These are phyloP conservation scores for Beta vulgaris DNA, from an alignment of 148 eudicot genomes.

Conservation along the genomic window DNA sequence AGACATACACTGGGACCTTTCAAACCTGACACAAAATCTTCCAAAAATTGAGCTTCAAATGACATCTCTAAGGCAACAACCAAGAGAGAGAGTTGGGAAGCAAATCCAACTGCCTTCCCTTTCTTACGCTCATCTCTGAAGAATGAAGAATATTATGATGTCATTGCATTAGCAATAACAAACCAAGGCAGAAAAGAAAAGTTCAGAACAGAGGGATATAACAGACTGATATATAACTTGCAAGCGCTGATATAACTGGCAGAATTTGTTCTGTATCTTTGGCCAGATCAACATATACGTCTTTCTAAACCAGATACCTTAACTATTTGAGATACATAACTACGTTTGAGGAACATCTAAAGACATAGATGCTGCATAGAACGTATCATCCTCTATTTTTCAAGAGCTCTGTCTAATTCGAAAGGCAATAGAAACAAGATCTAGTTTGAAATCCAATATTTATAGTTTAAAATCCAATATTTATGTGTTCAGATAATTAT, in stretches of 20 bases:
- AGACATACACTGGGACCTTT: slow-evolving; percentile 22
- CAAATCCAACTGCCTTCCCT: slow-evolving; percentile 69
- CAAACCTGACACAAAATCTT: slow-evolving; percentile 94
- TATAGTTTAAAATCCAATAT: background rate
- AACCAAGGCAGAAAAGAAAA: slow-evolving; percentile 2
- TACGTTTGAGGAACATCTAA: background rate
- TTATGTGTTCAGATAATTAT: background rate
- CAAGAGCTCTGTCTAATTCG: background rate
- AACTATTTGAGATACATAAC: background rate
- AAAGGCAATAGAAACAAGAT: background rate
- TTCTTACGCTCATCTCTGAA: slow-evolving; percentile 43
- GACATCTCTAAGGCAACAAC: slow-evolving; percentile 68
- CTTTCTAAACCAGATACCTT: background rate
- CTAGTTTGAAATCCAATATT: background rate
- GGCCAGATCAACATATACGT: background rate
- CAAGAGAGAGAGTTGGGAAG: slow-evolving; percentile 80
- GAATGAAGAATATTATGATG: slow-evolving; percentile 10
- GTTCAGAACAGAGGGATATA: background rate
- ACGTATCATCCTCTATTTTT: background rate
- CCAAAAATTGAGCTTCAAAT: slow-evolving; percentile 75
- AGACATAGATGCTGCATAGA: background rate
- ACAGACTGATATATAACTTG: background rate
- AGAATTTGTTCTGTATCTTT: background rate
- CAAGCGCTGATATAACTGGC: background rate
- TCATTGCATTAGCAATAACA: background rate